Conservation (phyloP, 345 rosid genomes). For the Hibiscus tridactylites region DNA sequence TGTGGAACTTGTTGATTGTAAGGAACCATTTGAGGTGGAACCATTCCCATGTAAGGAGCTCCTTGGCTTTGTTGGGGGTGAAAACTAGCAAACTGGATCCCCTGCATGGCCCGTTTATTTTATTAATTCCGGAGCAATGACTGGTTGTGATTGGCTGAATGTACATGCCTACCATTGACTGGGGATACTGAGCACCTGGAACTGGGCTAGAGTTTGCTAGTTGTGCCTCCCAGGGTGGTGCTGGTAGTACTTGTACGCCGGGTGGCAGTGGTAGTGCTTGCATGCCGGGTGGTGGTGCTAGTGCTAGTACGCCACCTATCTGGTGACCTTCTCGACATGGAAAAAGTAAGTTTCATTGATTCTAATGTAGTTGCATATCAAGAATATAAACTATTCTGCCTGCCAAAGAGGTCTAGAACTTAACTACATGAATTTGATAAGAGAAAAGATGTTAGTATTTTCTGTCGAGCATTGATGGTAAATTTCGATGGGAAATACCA, state of each 20-base stretch:
- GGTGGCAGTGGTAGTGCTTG: no score
- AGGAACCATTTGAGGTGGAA: conserved; percentile 37
- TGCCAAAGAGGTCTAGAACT: not conserved
- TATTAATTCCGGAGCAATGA: conserved; percentile 20
- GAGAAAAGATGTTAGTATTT: not conserved
- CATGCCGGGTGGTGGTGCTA: no score
- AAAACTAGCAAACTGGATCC: conserved; percentile 33
- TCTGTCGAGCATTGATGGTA: no score
- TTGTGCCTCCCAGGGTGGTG: conserved; percentile 65
- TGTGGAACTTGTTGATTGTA: conserved; percentile 68
- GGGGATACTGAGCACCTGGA: conserved; percentile 54
- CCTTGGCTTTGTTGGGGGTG: conserved; percentile 48
- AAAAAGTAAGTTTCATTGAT: conserved; percentile 12
- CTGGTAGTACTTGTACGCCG: no score
- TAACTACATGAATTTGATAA: not conserved
- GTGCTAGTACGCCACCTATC: conserved; percentile 16
- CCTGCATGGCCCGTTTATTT: conserved; percentile 18
- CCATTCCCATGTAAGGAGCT: conserved; percentile 52
- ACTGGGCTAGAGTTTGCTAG: conserved; percentile 46
- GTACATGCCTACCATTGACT: conserved; percentile 20
- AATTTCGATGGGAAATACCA: no score
- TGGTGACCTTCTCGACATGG: conserved; percentile 48
- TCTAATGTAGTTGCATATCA: not conserved
- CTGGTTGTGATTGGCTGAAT: conserved; percentile 29
- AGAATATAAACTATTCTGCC: not conserved